Evolutionary conservation across 179 eudicot species (phyloP).

Genomic region (Spinacia oleracea): DNA sequence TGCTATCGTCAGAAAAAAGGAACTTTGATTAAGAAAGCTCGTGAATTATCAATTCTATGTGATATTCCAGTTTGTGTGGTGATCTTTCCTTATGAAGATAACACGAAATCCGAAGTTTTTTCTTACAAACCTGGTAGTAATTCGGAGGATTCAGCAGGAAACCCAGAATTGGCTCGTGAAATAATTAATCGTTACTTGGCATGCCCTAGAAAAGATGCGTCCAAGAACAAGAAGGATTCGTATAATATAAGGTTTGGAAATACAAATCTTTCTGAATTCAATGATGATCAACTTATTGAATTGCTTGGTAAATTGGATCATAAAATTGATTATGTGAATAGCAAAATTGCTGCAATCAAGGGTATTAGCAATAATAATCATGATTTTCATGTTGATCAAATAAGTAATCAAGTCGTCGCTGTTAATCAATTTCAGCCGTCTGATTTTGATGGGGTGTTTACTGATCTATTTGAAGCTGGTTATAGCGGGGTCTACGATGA

Average conservation of each 20-base stretch:
- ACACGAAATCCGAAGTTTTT: slow-evolving; percentile 23
- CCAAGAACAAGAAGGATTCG: slow-evolving; percentile 20
- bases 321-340: slow-evolving; percentile 27
- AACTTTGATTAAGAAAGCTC: slow-evolving; percentile 46
- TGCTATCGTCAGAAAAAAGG: slow-evolving; percentile 46
- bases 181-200: slow-evolving; percentile 24
- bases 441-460: background rate
- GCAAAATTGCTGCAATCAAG: slow-evolving; percentile 24
- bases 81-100: slow-evolving; percentile 33
- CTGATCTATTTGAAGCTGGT: background rate
- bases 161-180: background rate
- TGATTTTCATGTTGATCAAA: too few species aligned
- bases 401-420: too few species aligned
- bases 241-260: slow-evolving; percentile 5
- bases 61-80: slow-evolving; percentile 46
- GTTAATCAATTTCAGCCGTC: slow-evolving; percentile 8
- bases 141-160: background rate
- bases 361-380: background rate
- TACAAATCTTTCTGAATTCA: slow-evolving; percentile 10
- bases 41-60: slow-evolving; percentile 51
- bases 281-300: slow-evolving; percentile 17
- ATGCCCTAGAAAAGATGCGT: slow-evolving; percentile 20
- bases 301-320: slow-evolving; percentile 26
- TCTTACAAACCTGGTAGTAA: background rate
- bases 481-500: background rate